Evolutionary conservation across 1,284 basidiomycete species (phyloP).

Genomic region (Clitocybe nebularis): DNA sequence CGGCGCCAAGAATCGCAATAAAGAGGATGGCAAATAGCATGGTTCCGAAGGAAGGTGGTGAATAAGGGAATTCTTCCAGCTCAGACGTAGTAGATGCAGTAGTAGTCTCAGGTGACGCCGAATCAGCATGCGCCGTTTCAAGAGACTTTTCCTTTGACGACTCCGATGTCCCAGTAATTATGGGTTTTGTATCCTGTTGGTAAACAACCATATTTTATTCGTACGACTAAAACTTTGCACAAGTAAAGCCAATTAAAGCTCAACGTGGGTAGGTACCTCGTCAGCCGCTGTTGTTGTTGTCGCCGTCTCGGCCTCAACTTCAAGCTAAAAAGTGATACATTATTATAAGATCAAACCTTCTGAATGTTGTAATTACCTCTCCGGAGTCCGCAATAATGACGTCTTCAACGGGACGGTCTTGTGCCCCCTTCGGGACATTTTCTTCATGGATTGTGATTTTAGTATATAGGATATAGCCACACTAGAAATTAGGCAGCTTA

Average conservation of each 20-base stretch:
- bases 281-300: slow-evolving; percentile 8
- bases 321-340: slow-evolving; percentile 55
- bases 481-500: slow-evolving; percentile 26
- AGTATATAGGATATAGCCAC: neutral
- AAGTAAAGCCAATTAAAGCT: slow-evolving; percentile 70
- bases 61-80: slow-evolving; percentile 12
- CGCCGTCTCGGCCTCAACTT: slow-evolving; percentile 40
- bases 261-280: slow-evolving; percentile 87
- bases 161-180: slow-evolving; percentile 6
- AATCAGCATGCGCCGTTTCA: slow-evolving; percentile 12
- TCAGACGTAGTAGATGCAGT: slow-evolving; percentile 4
- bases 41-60: slow-evolving; percentile 33
- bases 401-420: slow-evolving; percentile 70
- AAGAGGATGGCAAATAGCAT: slow-evolving; percentile 43
- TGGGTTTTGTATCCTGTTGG: slow-evolving; percentile 16
- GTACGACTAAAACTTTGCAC: slow-evolving; percentile 35
- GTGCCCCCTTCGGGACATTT: slow-evolving; percentile 60
- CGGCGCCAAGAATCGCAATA: slow-evolving; percentile 42
- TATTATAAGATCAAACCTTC: too few relatives aligned
- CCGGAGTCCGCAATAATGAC: slow-evolving; percentile 79
- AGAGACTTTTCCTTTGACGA: slow-evolving; percentile 9
- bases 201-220: slow-evolving; percentile 45
- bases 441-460: slow-evolving; percentile 42
- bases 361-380: slow-evolving; percentile 58
- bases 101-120: neutral